Conservation (phyloP, 2,329 filamentous ascomycete species). For the Thielaviopsis ethacetica region DNA sequence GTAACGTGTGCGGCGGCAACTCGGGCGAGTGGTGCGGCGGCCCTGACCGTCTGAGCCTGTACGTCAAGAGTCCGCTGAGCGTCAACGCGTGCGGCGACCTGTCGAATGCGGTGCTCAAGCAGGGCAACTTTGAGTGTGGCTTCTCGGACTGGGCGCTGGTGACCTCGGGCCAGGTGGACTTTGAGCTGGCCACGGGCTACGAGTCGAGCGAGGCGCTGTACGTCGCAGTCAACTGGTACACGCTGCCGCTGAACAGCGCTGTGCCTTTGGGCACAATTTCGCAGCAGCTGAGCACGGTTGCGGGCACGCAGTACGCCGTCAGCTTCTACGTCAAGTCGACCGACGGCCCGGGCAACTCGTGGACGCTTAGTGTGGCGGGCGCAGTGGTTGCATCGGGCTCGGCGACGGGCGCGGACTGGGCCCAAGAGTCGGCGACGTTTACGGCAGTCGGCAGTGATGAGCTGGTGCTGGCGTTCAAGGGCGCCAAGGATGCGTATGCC, state of each 20-base stretch:
- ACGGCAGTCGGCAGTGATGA: background rate
- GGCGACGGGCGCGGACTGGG: background rate
- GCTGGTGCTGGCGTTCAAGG: background rate
- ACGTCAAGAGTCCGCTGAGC: slow-evolving; percentile 18
- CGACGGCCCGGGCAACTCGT: slow-evolving; percentile 1
- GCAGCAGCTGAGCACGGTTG: background rate
- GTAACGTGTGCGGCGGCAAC: slow-evolving; percentile 33
- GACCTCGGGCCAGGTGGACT: background rate
- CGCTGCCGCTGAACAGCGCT: background rate
- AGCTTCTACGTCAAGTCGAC: background rate
- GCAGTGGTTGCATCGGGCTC: background rate
- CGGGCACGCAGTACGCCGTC: background rate
- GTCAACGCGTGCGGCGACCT: slow-evolving; percentile 3
- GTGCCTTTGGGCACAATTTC: background rate
- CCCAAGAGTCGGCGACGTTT: background rate
- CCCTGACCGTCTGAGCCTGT: slow-evolving; percentile 28
- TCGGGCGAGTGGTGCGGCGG: slow-evolving; percentile 33
- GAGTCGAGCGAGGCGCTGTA: background rate
- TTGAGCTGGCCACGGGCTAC: background rate
- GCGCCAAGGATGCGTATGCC: background rate
- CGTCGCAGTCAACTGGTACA: background rate
- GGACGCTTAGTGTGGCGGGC: background rate
- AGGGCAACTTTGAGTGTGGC: slow-evolving; percentile 4
- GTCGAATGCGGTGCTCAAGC: background rate
- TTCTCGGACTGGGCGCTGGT: background rate